Evolutionary conservation across 192 early-diverging fungal genomes (phyloP).

Genomic region (Rhizophagus clarus): DNA sequence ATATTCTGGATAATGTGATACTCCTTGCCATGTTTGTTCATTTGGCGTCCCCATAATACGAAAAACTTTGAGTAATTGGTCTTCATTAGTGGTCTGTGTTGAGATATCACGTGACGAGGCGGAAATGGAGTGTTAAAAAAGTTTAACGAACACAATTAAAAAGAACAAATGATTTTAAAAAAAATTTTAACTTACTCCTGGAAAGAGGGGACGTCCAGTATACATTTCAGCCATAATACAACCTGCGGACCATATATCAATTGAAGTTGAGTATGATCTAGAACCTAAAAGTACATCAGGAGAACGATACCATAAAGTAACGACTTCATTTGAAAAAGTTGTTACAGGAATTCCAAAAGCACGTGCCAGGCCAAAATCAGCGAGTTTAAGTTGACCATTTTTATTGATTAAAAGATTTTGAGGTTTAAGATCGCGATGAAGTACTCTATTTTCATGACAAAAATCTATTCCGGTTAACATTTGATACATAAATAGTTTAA

Average conservation of each 20-base stretch:
- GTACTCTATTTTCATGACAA: conserved; percentile 82
- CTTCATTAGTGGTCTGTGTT: conserved; percentile 65
- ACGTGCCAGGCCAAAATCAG: conserved; percentile 83
- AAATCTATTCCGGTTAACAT: conserved; percentile 80
- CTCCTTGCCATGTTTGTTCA: conserved; percentile 75
- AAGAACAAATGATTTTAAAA: no score
- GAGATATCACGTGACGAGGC: background rate
- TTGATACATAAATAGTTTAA: conserved; percentile 86
- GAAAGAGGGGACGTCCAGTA: conserved; percentile 77
- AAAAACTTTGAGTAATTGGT: conserved; percentile 82
- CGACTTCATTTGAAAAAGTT: conserved; percentile 97
- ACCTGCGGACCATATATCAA: conserved; percentile 98
- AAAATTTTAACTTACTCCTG: conserved; percentile 44
- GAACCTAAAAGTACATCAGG: conserved; percentile 97
- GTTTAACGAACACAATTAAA: no score
- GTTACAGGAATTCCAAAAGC: conserved; percentile 86
- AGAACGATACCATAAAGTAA: conserved; percentile 97
- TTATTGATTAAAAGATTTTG: conserved; percentile 84
- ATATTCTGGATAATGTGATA: conserved; percentile 71
- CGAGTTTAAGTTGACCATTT: conserved; percentile 80
- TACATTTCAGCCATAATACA: conserved; percentile 98
- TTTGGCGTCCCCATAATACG: conserved; percentile 78
- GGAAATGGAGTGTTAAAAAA: no score
- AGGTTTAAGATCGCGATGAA: conserved; percentile 86
- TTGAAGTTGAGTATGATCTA: conserved; percentile 90